Evolutionary conservation across 1,284 basidiomycete species (phyloP), one percentile per base, ranked within the genome.

Genomic region (Mrakiaceae sp.): DNA sequence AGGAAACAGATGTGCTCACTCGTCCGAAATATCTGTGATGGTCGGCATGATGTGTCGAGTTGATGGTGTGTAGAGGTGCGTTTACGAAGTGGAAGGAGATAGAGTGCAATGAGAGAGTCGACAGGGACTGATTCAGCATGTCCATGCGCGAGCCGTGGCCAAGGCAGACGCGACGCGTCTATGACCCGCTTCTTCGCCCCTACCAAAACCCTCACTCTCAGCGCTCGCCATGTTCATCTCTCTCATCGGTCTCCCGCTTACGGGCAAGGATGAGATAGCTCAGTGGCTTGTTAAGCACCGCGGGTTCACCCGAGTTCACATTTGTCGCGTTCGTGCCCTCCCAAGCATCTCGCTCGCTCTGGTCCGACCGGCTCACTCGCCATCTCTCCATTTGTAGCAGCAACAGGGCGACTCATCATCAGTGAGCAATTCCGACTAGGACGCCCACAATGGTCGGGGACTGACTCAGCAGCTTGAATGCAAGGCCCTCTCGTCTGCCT

Each of bases 211-310:
- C 27, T 27, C 27, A 27, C 27, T 27, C 27, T 27, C 27, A 27
- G 27, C 27, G 27, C 27, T 16, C 11, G 4, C 27, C 62, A 64
- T 64, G 63, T 85, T 97, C 73, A 85, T 98, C 71, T 86, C 88
- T 10, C 83, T 98, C 64, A 81, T 96, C 49, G 95, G 95, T 12
- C 87, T 92, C 0, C 83, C 84, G 2, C 84, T 79, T 47, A 81
- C 91, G 4, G 95, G 95, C 27, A 96, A 93, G 75, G 81, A 84
- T 9, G 82, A 84, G 0, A 79, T 97, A 12, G 81, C 87, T 62
- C 77, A 85, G 11, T 93, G 88, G 73, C 83, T 98, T 12, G 77
- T 84, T 39, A 64, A 71, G 8, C 68, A 73, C 42, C 77, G 81
- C 69, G 75, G 74, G 3, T 84, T 83, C 70, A 73, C 70, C 57